A percentile compares a stretch with the other conserved stretches of the same genome.
Evolutionary conservation across 106 monocot genomes (phyloP).

Genomic region (Ottelia alismoides): DNA sequence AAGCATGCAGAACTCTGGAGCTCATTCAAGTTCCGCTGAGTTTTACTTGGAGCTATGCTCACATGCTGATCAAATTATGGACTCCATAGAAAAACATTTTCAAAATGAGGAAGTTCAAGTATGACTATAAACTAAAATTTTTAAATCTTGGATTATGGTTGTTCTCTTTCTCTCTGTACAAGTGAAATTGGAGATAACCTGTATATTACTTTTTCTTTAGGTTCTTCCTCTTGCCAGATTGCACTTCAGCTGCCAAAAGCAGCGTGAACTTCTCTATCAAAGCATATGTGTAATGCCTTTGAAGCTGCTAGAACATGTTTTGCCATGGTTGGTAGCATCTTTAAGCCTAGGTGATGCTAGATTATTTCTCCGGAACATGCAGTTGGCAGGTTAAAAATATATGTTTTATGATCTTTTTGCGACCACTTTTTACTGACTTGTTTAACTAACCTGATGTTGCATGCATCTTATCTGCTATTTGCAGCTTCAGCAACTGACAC

Average conservation of each 20-base stretch:
- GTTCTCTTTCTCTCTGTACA: no score
- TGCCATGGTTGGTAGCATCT: slow-evolving; percentile 85
- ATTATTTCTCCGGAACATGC: slow-evolving; percentile 75
- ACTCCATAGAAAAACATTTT: slow-evolving; percentile 85
- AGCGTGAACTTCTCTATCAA: slow-evolving; percentile 66
- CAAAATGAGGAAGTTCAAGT: slow-evolving; percentile 75
- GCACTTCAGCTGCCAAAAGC: slow-evolving; percentile 72
- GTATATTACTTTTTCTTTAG: slow-evolving; percentile 21
- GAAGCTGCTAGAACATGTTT: slow-evolving; percentile 83
- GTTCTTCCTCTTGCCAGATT: slow-evolving; percentile 86
- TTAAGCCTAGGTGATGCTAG: slow-evolving; percentile 64
- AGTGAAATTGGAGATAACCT: no score
- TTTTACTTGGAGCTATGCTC: slow-evolving; percentile 73
- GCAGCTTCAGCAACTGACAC: slow-evolving; percentile 68
- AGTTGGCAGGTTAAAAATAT: slow-evolving; percentile 95
- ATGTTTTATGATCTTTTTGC: no score
- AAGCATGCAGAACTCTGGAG: slow-evolving; percentile 67
- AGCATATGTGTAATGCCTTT: slow-evolving; percentile 92
- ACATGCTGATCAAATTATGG: slow-evolving; percentile 96
- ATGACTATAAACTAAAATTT: slow-evolving; percentile 3
- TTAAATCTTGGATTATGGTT: neutral
- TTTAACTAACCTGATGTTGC: no score
- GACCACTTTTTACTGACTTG: no score
- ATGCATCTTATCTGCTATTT: no score
- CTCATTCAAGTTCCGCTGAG: slow-evolving; percentile 67